These are phyloP conservation scores for Apiospora malaysiana DNA, from an alignment of 2,329 filamentous ascomycete genomes.

Conservation along the genomic window DNA sequence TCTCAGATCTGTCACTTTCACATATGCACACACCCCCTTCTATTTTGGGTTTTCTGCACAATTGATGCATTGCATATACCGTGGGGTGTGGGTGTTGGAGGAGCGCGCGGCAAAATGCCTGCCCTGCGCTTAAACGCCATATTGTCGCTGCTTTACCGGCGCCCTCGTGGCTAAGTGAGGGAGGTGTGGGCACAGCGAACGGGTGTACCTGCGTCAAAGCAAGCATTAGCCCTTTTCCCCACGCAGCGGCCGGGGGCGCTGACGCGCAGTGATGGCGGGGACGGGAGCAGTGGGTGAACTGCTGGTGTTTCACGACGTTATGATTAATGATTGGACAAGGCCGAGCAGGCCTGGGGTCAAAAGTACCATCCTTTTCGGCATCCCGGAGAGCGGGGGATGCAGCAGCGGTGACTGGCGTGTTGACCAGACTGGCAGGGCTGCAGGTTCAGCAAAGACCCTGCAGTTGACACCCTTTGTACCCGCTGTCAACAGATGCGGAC, in stretches of 20 bases:
- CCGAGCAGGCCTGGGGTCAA: slow-evolving; percentile 42
- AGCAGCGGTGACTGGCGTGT: slow-evolving; percentile 36
- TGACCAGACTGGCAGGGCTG: slow-evolving; percentile 27
- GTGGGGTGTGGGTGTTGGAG: slow-evolving; percentile 35
- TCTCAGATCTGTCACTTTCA: slow-evolving; percentile 32
- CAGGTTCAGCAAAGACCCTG: slow-evolving; percentile 6
- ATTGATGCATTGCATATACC: slow-evolving; percentile 27
- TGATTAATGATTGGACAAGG: slow-evolving; percentile 61
- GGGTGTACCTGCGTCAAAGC: slow-evolving; percentile 39
- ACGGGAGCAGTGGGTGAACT: slow-evolving; percentile 28
- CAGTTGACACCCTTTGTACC: slow-evolving; percentile 3
- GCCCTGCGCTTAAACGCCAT: slow-evolving; percentile 41
- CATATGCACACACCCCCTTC: slow-evolving; percentile 40
- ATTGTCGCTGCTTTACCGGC: slow-evolving; percentile 48
- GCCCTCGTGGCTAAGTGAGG: slow-evolving; percentile 5
- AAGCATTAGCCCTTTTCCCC: slow-evolving; percentile 32
- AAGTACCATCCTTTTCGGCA: slow-evolving; percentile 48
- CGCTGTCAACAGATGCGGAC: background rate
- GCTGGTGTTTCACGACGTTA: slow-evolving; percentile 52
- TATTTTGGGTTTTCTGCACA: slow-evolving; percentile 33
- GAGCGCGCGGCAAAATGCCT: slow-evolving; percentile 32
- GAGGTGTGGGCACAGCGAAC: slow-evolving; percentile 32
- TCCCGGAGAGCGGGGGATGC: slow-evolving; percentile 33
- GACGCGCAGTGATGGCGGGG: slow-evolving; percentile 32
- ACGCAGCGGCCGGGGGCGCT: slow-evolving; percentile 29